Evolutionary conservation across 1,284 basidiomycete species (phyloP).

Genomic region (Cryptococcus sp.): DNA sequence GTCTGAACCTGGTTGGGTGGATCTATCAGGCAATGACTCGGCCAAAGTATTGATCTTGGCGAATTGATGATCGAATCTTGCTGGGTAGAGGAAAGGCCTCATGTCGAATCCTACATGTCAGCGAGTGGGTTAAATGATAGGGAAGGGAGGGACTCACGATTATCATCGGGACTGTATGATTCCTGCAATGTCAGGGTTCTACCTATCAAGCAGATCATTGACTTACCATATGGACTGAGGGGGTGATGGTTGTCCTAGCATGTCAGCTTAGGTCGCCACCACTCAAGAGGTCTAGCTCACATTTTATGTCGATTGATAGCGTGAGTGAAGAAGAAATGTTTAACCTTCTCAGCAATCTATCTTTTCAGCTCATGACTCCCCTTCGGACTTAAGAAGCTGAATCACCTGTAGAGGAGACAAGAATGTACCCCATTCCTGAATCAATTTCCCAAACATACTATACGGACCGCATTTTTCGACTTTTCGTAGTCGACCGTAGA

Average conservation of each 20-base stretch:
- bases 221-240: conserved; percentile 87
- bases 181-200: conserved; percentile 55
- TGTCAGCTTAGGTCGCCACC: conserved; percentile 2
- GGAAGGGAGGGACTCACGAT: conserved; percentile 60
- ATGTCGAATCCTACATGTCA: conserved; percentile 76
- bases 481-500: conserved; percentile 90
- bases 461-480: conserved; percentile 96
- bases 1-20: conserved; percentile 47
- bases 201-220: not conserved
- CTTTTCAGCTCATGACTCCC: not conserved
- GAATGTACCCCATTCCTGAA: conserved; percentile 78
- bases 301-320: conserved; percentile 98
- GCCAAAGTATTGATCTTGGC: conserved; percentile 85
- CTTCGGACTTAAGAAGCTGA: not conserved
- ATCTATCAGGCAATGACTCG: conserved; percentile 66
- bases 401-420: conserved; percentile 73
- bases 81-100: conserved; percentile 92
- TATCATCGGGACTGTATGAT: conserved; percentile 94
- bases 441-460: conserved; percentile 89
- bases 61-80: conserved; percentile 94
- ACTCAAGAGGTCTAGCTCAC: conserved; percentile 42
- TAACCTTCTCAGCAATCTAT: conserved; percentile 95
- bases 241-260: conserved; percentile 78
- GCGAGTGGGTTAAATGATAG: too few relatives aligned
- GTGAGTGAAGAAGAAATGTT: conserved; percentile 94